Evolutionary conservation across 2,329 filamentous ascomycete species (phyloP).

Genomic region (Aureobasidium sp.): DNA sequence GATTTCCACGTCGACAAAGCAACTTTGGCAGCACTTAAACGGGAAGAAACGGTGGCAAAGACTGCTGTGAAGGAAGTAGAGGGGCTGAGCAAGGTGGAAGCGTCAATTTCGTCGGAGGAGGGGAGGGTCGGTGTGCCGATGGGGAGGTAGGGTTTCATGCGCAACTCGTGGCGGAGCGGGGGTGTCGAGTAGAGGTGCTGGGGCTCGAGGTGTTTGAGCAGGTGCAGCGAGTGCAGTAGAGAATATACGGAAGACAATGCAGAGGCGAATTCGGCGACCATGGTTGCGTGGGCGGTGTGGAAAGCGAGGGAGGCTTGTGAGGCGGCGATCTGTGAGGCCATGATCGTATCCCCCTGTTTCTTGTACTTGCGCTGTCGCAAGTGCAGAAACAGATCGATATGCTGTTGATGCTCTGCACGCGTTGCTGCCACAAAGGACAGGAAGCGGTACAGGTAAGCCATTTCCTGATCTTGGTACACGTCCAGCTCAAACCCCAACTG

Average conservation of each 20-base stretch:
- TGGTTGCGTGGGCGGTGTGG: constrained; percentile 21
- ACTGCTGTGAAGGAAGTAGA: constrained; percentile 8
- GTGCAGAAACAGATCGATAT: constrained; percentile 59
- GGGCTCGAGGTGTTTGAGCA: constrained; percentile 39
- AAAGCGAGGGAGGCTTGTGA: constrained; percentile 21
- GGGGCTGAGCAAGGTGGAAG: constrained; percentile 14
- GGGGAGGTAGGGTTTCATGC: constrained; percentile 73
- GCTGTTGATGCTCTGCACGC: constrained; percentile 41
- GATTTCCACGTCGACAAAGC: constrained; percentile 30
- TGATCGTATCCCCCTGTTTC: constrained; percentile 22
- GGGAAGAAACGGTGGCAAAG: constrained; percentile 18
- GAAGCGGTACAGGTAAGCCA: constrained; percentile 66
- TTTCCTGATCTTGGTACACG: constrained; percentile 77
- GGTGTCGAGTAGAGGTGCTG: constrained; percentile 58
- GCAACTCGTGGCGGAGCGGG: constrained; percentile 64
- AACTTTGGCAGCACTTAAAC: constrained; percentile 27
- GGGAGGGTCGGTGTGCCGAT: constrained; percentile 62
- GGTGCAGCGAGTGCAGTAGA: constrained; percentile 49
- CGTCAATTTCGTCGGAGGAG: constrained; percentile 51
- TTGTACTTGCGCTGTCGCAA: constrained; percentile 20
- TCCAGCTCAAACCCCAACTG: constrained; percentile 92
- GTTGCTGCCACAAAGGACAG: constrained; percentile 16
- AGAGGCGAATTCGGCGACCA: not conserved
- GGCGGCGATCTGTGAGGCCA: constrained; percentile 16
- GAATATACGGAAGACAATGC: constrained; percentile 47